Evolutionary conservation across 768 basidiomycete species (phyloP).

Genomic region (Leccinum boreale): DNA sequence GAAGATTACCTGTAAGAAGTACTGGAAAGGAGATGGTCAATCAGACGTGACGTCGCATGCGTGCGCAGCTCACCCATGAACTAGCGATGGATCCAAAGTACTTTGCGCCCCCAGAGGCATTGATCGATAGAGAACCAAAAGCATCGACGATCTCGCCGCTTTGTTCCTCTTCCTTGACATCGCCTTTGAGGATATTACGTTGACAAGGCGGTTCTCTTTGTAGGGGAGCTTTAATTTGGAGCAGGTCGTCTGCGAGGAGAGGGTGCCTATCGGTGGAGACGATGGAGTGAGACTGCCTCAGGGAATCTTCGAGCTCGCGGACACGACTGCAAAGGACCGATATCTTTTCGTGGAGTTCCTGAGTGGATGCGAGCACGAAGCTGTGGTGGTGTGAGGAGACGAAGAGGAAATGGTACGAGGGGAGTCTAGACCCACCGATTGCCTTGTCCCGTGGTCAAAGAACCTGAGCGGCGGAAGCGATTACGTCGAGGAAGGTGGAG

Average conservation of each 20-base stretch:
- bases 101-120: constrained; percentile 66
- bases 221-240: constrained; percentile 72
- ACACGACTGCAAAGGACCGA: constrained; percentile 68
- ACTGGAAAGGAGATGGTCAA: constrained; percentile 37
- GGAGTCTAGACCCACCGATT: constrained; percentile 51
- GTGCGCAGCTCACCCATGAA: constrained; percentile 53
- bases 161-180: constrained; percentile 59
- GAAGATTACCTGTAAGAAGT: constrained; percentile 62
- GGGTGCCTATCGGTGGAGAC: constrained; percentile 61
- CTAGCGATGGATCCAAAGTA: constrained; percentile 76
- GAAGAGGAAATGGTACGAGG: not conserved
- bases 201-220: constrained; percentile 57
- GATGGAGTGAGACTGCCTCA: constrained; percentile 57
- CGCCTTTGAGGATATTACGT: constrained; percentile 35
- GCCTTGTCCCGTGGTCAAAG: constrained; percentile 77
- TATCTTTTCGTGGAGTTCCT: constrained; percentile 82
- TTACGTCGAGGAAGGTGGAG: constrained; percentile 16
- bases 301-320: constrained; percentile 70
- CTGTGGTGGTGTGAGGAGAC: constrained; percentile 31
- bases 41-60: not conserved
- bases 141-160: constrained; percentile 73
- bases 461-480: constrained; percentile 44
- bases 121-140: constrained; percentile 77
- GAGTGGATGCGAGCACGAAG: constrained; percentile 76
- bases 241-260: constrained; percentile 66